Percentiles rank a stretch among this genome's conserved stretches.
Conservation (phyloP, 768 basidiomycete species). For the Cyclocybe cylindracea region DNA sequence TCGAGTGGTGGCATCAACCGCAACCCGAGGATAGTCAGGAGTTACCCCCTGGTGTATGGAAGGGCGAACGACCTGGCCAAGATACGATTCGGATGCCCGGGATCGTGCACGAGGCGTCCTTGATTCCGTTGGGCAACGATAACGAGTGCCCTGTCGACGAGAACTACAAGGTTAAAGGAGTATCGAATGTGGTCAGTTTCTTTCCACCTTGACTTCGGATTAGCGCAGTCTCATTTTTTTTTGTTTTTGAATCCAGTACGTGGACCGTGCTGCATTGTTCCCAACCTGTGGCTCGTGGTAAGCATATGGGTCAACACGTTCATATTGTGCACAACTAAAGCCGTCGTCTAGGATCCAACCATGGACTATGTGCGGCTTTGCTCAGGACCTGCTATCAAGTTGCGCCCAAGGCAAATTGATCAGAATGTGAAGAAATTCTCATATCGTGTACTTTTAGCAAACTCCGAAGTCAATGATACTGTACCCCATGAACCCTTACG, state of each 20-base stretch:
- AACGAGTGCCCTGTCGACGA: constrained; percentile 4
- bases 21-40: neutral
- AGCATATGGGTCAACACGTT: neutral
- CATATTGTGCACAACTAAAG: neutral
- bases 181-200: constrained; percentile 3
- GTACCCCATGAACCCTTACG: too few species aligned
- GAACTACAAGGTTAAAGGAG: constrained; percentile 4
- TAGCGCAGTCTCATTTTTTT: too few species aligned
- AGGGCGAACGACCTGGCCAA: neutral
- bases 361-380: constrained; percentile 6
- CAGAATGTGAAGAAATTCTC: constrained; percentile 4
- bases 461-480: too few species aligned
- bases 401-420: neutral
- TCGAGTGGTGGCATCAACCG: constrained; percentile 5
- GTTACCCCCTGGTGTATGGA: neutral
- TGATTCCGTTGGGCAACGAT: neutral
- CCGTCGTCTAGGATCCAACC: constrained; percentile 1
- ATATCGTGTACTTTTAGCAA: too few species aligned
- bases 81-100: constrained; percentile 2
- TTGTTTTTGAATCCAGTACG: neutral
- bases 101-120: constrained; percentile 3
- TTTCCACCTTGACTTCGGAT: too few species aligned
- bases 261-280: constrained; percentile 12
- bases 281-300: neutral
- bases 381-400: constrained; percentile 5